Percentiles rank a stretch among this genome's conserved stretches.
These are phyloP conservation scores for Lactarius tabidus DNA, from an alignment of 768 basidiomycete species.

Conservation along the genomic window DNA sequence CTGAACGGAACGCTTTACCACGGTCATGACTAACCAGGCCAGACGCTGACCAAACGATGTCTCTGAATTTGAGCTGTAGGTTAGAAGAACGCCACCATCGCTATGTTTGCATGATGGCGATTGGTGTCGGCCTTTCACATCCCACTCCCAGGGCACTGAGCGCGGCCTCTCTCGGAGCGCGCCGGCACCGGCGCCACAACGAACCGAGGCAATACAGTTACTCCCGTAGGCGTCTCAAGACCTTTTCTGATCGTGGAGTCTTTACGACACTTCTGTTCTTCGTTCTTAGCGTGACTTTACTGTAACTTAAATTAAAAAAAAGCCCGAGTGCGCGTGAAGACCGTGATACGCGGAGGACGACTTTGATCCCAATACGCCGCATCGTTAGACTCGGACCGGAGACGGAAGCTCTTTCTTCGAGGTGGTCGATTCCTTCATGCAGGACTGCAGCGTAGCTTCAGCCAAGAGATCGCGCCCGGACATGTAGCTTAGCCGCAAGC, in stretches of 20 bases:
- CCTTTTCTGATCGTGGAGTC: not conserved
- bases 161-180: not conserved
- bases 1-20: not conserved
- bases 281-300: not conserved
- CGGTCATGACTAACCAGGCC: not conserved
- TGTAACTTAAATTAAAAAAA: too few relatives aligned
- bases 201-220: not conserved
- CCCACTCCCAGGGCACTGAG: not conserved
- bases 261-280: not conserved
- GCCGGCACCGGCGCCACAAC: not conserved
- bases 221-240: not conserved
- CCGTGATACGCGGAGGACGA: not conserved
- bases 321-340: not conserved
- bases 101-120: not conserved
- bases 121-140: not conserved
- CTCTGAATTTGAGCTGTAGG: not conserved
- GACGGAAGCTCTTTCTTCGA: not conserved
- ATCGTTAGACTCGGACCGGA: not conserved
- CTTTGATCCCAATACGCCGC: not conserved
- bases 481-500: not conserved
- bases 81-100: not conserved
- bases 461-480: not conserved
- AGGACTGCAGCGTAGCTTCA: not conserved
- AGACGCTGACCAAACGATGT: not conserved
- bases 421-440: not conserved